These are phyloP conservation scores for Fusarium sp. DNA, from an alignment of 2,329 filamentous ascomycete genomes.

Conservation along the genomic window DNA sequence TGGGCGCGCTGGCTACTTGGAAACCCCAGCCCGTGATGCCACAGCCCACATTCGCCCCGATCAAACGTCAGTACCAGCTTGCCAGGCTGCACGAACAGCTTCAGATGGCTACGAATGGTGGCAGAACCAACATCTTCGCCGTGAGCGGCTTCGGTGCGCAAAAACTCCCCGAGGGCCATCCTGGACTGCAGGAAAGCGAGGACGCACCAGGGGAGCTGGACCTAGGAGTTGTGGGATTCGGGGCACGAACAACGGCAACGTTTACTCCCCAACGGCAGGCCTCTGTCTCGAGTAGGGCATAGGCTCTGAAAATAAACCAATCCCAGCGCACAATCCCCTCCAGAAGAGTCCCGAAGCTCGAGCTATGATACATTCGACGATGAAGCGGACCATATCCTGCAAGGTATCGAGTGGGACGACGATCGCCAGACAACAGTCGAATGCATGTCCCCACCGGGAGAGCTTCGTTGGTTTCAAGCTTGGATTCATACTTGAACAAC, in stretches of 20 bases:
- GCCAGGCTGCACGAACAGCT: conserved; percentile 74
- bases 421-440: not conserved
- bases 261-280: conserved; percentile 59
- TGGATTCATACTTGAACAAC: not conserved
- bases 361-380: not conserved
- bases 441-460: not conserved
- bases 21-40: conserved; percentile 82
- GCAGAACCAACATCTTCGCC: conserved; percentile 73
- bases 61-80: conserved; percentile 72
- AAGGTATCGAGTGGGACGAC: not conserved
- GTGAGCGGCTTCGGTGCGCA: conserved; percentile 68
- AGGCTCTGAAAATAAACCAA: conserved; percentile 28
- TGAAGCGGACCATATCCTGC: not conserved
- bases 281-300: conserved; percentile 62
- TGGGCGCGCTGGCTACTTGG: conserved; percentile 81
- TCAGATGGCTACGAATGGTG: conserved; percentile 74
- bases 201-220: conserved; percentile 71
- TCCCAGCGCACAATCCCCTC: not conserved
- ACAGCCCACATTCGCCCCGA: conserved; percentile 70
- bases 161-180: conserved; percentile 63
- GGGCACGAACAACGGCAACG: conserved; percentile 56
- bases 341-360: not conserved
- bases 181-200: conserved; percentile 59
- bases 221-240: conserved; percentile 52
- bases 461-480: not conserved